Base-by-base conservation (phyloP, 1,284 basidiomycete genomes). In the Amylostereum chailletii region DNA sequence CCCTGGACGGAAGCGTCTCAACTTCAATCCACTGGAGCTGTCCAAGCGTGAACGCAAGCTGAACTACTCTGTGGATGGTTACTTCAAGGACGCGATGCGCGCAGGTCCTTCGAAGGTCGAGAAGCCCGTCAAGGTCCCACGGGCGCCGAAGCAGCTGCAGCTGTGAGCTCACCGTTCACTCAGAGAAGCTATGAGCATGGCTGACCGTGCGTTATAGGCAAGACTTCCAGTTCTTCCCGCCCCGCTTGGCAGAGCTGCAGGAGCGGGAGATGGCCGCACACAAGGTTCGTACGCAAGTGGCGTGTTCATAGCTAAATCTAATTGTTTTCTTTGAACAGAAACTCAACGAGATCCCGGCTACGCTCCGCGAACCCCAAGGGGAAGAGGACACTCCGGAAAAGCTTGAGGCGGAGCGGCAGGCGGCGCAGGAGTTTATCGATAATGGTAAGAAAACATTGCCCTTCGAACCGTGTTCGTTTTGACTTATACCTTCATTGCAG, bases 161-260 rank as follows among this genome's bases (percentile, higher is more conserved):
- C 77, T 90, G 86, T 89, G 52, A 51, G 85, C 75, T 19, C 19
- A 19, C 19, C 19, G 19, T 19, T 19, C 19, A 1, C 19, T 19
- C 1, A 19, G 19, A 19, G 19, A 19, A 19, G 19, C 19, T 19
- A 19, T 19, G 19, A 19, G 19, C 5, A 41, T 44, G 5, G 46
- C 47, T 43, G 42, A 3, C 36, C 11, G 19, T 38, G 39, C 3
- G 9, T n/a, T 57, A 42, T 57, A 94, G 91, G 57, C 86, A 95
- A 70, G 95, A 98, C 65, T 97, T 94, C 76, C 95, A 99, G 63
- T 99, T 99, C 76, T 97, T 91, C 72, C 90, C 94, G 2, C 78
- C 84, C 0, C 76, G 86, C 44, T 71, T 99, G 6, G 76, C 82
- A 7, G 86, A 86, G 59, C 71, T 98, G 42, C 94, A 98, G 64